These are phyloP conservation scores for Omphalea diandra DNA, from an alignment of 441 rosid species.

Conservation along the genomic window DNA sequence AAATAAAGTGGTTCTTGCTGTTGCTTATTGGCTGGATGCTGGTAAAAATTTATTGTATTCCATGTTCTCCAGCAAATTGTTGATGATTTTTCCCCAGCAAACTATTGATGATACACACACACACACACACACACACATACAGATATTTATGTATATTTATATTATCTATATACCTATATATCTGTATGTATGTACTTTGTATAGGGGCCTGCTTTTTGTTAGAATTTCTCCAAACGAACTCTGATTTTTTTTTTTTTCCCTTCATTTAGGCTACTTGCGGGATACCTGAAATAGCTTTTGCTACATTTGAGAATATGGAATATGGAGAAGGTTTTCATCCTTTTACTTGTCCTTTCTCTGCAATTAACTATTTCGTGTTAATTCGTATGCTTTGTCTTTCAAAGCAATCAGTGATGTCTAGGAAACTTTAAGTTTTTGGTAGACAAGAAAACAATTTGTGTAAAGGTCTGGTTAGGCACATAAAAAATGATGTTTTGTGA, in stretches of 20 bases:
- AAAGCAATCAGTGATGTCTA: not conserved
- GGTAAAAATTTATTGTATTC: not conserved
- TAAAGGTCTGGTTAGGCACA: conserved; percentile 5
- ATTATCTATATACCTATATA: too few relatives aligned
- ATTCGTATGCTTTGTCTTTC: not conserved
- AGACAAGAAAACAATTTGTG: not conserved
- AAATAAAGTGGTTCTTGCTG: not conserved
- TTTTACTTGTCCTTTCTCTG: conserved; percentile 18
- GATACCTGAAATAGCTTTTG: conserved; percentile 86
- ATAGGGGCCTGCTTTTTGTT: not conserved
- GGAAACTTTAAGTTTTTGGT: not conserved
- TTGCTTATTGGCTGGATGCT: conserved; percentile 6
- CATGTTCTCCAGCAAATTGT: not conserved
- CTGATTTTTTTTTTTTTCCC: conserved; percentile 29
- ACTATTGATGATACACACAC: too few relatives aligned
- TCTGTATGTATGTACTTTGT: too few relatives aligned
- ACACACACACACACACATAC: too few relatives aligned
- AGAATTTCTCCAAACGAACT: conserved; percentile 13
- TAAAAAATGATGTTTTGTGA: not conserved
- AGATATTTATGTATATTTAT: too few relatives aligned
- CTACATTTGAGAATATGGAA: conserved; percentile 98
- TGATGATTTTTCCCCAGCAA: not conserved
- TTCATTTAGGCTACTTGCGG: conserved; percentile 81
- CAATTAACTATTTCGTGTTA: conserved; percentile 6
- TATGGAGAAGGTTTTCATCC: conserved; percentile 83